Evolutionary conservation across 768 basidiomycete species (phyloP), one percentile per base, ranked within the genome.

Genomic region (Tricholoma saponaceum): DNA sequence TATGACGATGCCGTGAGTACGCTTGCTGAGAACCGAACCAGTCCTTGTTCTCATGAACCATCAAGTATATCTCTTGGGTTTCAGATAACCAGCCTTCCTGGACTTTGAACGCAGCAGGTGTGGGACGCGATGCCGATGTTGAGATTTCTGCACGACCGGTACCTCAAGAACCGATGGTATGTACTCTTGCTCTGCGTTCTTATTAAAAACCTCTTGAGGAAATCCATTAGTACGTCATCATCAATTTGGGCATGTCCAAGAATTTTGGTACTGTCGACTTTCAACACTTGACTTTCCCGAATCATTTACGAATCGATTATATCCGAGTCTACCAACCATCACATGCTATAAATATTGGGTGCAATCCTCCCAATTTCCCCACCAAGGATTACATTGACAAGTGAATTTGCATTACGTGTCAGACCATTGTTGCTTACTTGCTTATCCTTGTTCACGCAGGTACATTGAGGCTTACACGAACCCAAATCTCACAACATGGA

Each of bases 151-250:
- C 77, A 30, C 77, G 92, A 25, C 79, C 85, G 2, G 72, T 95
- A 20, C 79, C 92, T 1, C 83, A 84, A 62, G 92, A 95, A 69
- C 92, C 92, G 18, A 90, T 93, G 89, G 88, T 90, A 59, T 51
- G 81, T 61, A 3, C 35, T 54, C 28, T 72, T 25, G 18, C 16
- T 44, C 39, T 55, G 75, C 83, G 62, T 81, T 47, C 32, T 5
- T 50, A 22, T 44, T 23, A 25, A 28, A 26, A 26, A 84, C 5
- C 30, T 28, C 8, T 28, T 28, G 30, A n/a, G n/a, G n/a, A n/a
- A n/a, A 28, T 50, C 12, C n/a, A 20, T 65, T 66, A 91, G 89
- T 90, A 92, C 67, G 69, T 95, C 62, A 83, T 95, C 63, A 73
- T 81, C 66, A 92, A 93, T 71, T 72, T 92, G 60, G 92, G 91